phyloP scores from a whole-genome alignment of 371 early-diverging fungal species.

The Capillidium heterosporum region DNA sequence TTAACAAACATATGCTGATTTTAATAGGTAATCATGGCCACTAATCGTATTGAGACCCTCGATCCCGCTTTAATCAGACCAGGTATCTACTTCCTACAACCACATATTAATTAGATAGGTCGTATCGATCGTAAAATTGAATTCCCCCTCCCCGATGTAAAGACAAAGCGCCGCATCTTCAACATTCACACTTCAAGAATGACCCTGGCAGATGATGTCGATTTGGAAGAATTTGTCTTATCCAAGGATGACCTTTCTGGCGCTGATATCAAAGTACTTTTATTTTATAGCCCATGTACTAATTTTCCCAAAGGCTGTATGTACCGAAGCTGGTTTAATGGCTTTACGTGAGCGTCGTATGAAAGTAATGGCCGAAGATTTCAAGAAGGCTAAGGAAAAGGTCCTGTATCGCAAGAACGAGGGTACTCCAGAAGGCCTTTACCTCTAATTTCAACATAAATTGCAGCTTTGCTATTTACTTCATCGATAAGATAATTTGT shows the following conservation, averaged over 20 bases:
- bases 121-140: constrained; percentile 99
- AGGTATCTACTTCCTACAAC: constrained; percentile 19
- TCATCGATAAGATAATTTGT: no score
- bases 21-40: constrained; percentile 95
- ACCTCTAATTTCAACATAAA: constrained; percentile 44
- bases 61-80: constrained; percentile 99
- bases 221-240: constrained; percentile 96
- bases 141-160: constrained; percentile 98
- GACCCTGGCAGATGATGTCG: constrained; percentile 94
- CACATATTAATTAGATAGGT: constrained; percentile 12
- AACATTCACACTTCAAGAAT: constrained; percentile 97
- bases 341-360: constrained; percentile 98
- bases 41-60: constrained; percentile 97
- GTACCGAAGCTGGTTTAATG: constrained; percentile 98
- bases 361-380: constrained; percentile 97
- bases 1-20: no score
- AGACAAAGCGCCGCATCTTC: constrained; percentile 98
- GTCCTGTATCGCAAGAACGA: constrained; percentile 97
- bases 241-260: constrained; percentile 98
- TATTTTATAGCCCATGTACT: not conserved
- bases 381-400: constrained; percentile 98
- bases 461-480: no score
- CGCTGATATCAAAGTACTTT: constrained; percentile 90
- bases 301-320: constrained; percentile 78
- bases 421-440: constrained; percentile 94